Base-by-base conservation (phyloP, 2,329 filamentous ascomycete genomes). In the Venturia oleaginea region DNA sequence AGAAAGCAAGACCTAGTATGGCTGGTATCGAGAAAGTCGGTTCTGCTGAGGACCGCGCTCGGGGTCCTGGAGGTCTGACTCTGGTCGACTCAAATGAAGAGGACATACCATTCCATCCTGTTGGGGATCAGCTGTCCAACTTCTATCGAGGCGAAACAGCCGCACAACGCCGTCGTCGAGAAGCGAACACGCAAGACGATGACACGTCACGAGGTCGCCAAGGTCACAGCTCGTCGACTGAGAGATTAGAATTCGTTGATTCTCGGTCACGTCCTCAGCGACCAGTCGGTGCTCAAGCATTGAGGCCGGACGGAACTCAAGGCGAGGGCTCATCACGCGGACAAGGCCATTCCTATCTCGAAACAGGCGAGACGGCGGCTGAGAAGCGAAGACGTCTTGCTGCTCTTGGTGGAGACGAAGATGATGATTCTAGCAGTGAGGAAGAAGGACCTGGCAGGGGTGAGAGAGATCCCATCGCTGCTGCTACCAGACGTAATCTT, bases 321-420 rank as follows among this genome's bases (percentile, higher is more conserved):
- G 57, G 75, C 74, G 17, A 73, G 73, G 8, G 74, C 78, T 37
- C 76, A 80, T 68, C 77, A 78, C 32, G 74, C 17, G 57, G 61
- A 24, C 42, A 62, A 46, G 59, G 22, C 15, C 30, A 68, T 3
- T 65, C 68, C 30, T 62, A 67, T 22, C 72, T 72, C 65, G 80
- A 81, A 1, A 79, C 78, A 40, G 80, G 77, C 40, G 90, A 92
- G 75, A 92, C 89, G 0, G 86, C 88, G 0, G 90, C 89, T 0
- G 90, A 93, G 74, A 81, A 87, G 65, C 82, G 88, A 48, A 80
- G 90, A 63, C 83, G 90, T 69, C 85, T 91, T 69, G 89, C 89
- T 0, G 90, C 90, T 0, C 77, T 93, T 1, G 89, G 89, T 11
- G 79, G 89, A 66, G 76, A 77, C 19, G 71, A 74, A 13, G 66